phyloP scores from a whole-genome alignment of 2,329 filamentous ascomycete species.

The Trichoderma citrinoviride region DNA sequence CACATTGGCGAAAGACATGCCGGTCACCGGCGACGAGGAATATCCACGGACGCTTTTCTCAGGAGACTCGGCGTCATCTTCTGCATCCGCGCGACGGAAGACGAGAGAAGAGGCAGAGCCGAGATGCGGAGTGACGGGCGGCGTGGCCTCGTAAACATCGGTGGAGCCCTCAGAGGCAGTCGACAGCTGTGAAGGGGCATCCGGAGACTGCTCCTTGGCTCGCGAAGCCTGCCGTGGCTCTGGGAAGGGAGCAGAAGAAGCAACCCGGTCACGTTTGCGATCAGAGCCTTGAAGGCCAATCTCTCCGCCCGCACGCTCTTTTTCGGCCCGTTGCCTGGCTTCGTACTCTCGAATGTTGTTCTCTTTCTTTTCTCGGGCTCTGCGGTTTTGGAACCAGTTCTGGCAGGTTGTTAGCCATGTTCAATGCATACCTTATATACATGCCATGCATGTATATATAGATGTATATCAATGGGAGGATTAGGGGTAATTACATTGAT shows the following conservation, averaged over 20 bases:
- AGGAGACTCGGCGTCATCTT: constrained; percentile 22
- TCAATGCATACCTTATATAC: neutral
- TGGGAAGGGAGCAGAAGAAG: constrained; percentile 43
- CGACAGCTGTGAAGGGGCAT: constrained; percentile 25
- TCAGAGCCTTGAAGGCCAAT: constrained; percentile 31
- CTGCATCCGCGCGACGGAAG: neutral
- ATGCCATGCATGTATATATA: neutral
- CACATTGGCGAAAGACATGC: constrained; percentile 19
- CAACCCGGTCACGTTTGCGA: constrained; percentile 38
- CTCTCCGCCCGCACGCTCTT: constrained; percentile 32
- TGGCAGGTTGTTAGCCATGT: constrained; percentile 39
- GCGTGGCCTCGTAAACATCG: constrained; percentile 29
- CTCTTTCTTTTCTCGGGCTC: constrained; percentile 64
- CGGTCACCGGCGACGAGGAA: constrained; percentile 22
- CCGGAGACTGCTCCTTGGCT: constrained; percentile 22
- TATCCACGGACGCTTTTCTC: constrained; percentile 25
- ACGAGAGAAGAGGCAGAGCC: neutral
- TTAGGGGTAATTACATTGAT: constrained; percentile 53
- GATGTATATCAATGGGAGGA: neutral
- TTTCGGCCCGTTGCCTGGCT: constrained; percentile 39
- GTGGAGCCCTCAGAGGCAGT: constrained; percentile 26
- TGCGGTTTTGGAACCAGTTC: constrained; percentile 69
- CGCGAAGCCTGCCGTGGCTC: constrained; percentile 26
- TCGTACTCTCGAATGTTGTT: constrained; percentile 49
- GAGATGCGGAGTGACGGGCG: constrained; percentile 11